Evolutionary conservation across 1,284 basidiomycete species (phyloP), one percentile per base, ranked within the genome.

Genomic region (Naganishia liquefaciens): DNA sequence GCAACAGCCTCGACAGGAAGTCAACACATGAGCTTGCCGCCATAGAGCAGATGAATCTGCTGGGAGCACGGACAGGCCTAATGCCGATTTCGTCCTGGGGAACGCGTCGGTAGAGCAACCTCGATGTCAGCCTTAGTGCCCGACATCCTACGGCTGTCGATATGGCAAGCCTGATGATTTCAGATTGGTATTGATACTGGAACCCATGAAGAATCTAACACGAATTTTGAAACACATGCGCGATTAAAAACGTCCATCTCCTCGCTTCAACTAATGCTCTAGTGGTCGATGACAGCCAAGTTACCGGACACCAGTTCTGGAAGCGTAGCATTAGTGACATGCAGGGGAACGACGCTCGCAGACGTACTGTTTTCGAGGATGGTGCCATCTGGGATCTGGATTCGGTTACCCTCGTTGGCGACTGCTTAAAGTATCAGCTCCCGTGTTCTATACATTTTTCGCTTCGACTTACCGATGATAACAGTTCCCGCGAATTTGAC

Each of bases 351-450:
- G n/a, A n/a, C 28, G 10, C n/a, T 15, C 5, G 28, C 5, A 17
- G 5, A 80, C 84, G 68, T 64, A 86, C 87, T 89, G 84, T 96
- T 96, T 81, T 97, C 95, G 68, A 98, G 83, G 72, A 93, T 86
- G 72, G 91, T 91, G 5, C 93, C 93, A 76, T 98, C 95, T 47
- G 95, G 94, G 68, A 98, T 91, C 78, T 93, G 88, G 71, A 99
- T 97, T 73, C 89, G 86, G 80, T 92, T 90, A 50, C 94, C 94
- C 79, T 97, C 93, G 75, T 91, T 93, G 54, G 92, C 91, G 67
- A 91, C 89, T 68, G 91, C 71, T 28, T 27, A 13, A n/a, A 54
- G 15, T 3, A 23, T 55, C 47, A 58, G 42, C 21, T 11, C 17
- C n/a, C n/a, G 17, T 19, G 17, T 7, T 25, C 21, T 19, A n/a